Evolutionary conservation across 495 filamentous ascomycete genomes (phyloP), one percentile per base, ranked within the genome.

Genomic region (Chaetomium tenue): DNA sequence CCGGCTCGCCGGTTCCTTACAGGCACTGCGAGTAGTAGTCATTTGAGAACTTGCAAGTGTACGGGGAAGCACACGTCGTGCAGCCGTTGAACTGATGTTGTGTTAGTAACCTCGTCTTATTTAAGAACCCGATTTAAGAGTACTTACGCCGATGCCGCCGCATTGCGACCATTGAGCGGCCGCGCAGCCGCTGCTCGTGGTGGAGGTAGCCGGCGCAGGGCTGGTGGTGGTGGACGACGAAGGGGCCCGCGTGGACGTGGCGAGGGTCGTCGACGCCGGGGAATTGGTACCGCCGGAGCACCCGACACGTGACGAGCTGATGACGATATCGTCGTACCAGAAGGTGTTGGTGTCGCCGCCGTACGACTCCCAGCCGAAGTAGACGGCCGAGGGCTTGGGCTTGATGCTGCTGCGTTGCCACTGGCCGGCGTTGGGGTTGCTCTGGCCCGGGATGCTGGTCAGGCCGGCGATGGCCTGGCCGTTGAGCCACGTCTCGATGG

Each of bases 341-440:
- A 86, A 82, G 28, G 83, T 86, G 69, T 86, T 85, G 22, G 75
- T 71, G 57, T 84, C 83, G 0, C 82, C 82, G 30, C 83, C 81
- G 66, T 86, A 86, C 12, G 78, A 81, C 74, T 86, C 83, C 83
- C 83, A 85, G 11, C 83, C 83, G 64, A 86, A 86, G 75, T 86
- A 83, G 64, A 86, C 71, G 54, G 60, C 83, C 8, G 80, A 78
- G 63, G 82, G 73, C 50, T 81, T 80, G 13, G 83, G 82, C 68
- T 77, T 80, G 68, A 73, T 68, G 54, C 39, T 64, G 69, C 76
- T 79, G 42, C 78, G 71, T 68, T 75, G 69, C 83, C 83, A 86
- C 66, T 80, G 78, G 7, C 68, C 77, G 46, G 79, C 82, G 61
- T 86, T 84, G 63, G 69, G 33, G 68, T 86, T 85, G 57, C 72